phyloP scores from a whole-genome alignment of 108 stramenopile genomes.

The Nannochloropsis gaditana region DNA sequence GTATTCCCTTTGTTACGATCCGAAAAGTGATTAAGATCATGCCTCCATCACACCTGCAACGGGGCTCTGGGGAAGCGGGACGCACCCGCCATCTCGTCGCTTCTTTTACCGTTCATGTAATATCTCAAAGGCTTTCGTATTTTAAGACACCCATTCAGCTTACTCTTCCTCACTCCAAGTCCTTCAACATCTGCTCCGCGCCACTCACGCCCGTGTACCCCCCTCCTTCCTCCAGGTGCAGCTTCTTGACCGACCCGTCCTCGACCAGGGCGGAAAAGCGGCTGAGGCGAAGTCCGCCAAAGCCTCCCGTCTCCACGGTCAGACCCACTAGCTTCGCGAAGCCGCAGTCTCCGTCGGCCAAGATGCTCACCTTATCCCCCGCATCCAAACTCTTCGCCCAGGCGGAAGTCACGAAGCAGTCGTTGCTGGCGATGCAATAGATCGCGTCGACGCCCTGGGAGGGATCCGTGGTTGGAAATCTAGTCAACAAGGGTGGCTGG shows the following conservation, averaged over 20 bases:
- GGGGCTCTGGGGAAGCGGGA: not conserved
- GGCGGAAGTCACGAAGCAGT: not conserved
- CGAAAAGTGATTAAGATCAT: not conserved
- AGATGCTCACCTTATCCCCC: not conserved
- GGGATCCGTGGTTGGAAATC: not conserved
- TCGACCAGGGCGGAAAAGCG: not conserved
- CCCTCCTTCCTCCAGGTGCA: not conserved
- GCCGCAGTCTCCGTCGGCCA: not conserved
- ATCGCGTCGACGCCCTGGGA: conserved; percentile 10
- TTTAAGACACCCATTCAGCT: not conserved
- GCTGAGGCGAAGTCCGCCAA: not conserved
- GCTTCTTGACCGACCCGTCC: not conserved
- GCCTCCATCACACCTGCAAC: not conserved
- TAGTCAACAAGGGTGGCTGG: not conserved
- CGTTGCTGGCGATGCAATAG: not conserved
- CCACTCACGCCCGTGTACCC: conserved; percentile 14
- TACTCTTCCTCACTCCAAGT: not conserved
- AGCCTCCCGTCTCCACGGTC: not conserved
- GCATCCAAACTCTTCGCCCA: not conserved
- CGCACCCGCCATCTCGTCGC: not conserved
- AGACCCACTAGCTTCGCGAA: not conserved
- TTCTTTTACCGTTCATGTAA: not conserved
- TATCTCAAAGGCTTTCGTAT: not conserved
- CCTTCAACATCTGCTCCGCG: not conserved
- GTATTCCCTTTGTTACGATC: not conserved